Base-by-base conservation (phyloP, 164 flowering plant genomes). In the Umbellularia californica region DNA sequence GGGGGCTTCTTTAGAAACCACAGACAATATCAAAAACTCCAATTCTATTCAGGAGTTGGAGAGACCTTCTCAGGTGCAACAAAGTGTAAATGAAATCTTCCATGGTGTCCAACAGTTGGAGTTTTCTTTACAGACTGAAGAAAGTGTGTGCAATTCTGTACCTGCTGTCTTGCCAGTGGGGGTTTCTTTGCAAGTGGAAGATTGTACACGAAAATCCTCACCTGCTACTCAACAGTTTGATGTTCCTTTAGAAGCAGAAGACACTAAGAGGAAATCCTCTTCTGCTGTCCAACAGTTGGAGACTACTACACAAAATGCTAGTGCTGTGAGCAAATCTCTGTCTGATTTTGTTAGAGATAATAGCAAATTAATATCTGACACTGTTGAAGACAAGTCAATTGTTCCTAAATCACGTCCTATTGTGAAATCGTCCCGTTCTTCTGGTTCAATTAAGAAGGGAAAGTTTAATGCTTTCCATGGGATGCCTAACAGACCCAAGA, bases 401-500 rank as follows among this genome's bases (percentile, higher is more conserved):
- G 60, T 72, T 71, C 71, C 78, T 66, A 86, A 88, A 85, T 68
- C 80, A 25, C 77, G 20, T 50, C 75, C 81, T 76, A 72, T 22
- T 9, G 6, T 72, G 74, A 91, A 89, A 81, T 78, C 84, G 66
- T 81, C 88, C 50, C 82, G 77, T 35, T 75, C 83, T 60, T 79
- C 90, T 41, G 71, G 84, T 60, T 82, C 88, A 69, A 74, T 81
- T 19, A 93, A 93, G 77, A 92, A 82, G 82, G 84, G 82, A n/a
- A 90, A 87, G 78, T 62, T 64, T 66, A 71, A 60, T 75, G 70
- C 70, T 70, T 55, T 13, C 69, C 81, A 82, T 66, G 71, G 75
- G 50, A 33, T 77, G 62, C 60, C 84, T 22, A 73, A 72, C 72
- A 95, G 87, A 79, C 82, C 89, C 51, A 95, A 83, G 79, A 92